Base-by-base conservation (phyloP, 2,329 filamentous ascomycete genomes). In the Aspergillus bombycis region DNA sequence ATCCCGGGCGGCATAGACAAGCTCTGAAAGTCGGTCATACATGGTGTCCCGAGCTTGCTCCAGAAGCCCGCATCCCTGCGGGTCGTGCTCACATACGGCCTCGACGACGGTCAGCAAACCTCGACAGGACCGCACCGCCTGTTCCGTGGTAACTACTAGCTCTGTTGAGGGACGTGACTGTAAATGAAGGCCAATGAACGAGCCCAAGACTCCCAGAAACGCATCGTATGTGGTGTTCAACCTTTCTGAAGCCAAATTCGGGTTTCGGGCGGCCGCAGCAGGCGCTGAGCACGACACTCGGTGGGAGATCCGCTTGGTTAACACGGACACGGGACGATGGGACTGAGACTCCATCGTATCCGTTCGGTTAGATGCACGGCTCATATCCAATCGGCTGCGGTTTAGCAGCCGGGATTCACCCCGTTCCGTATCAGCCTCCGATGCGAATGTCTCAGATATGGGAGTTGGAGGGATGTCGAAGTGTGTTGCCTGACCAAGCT, bases 121-220 rank as follows among this genome's bases (percentile, higher is more conserved):
- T 54, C 90, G 89, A 67, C 94, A 96, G 3, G 94, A 93, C 9
- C 88, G 85, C 11, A 94, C 91, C 10, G 94, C 92, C 75, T 94
- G 90, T 74, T 92, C 90, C 55, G 96, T 94, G 19, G 92, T 93
- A 12, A 89, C 81, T 36, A 93, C 88, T 56, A 98, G 84, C 75
- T 97, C 93, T 1, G 91, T 88, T 10, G 93, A 90, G 9, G 93
- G 95, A 66, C 95, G 90, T n/a, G 94, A 95, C 75, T 97, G 93
- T 64, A 97, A 84, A 77, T 97, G 93, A 61, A 97, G 85, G 19
- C 95, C 95, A 75, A 98, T 94, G 76, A 98, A 97, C 5, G 93
- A 96, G 57, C 92, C 94, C 58, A 99, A 87, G 73, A 94, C 91
- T 8, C 94, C 95, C 59, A 99, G 82, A 73, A 98, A 97, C 9